Evolutionary conservation across 2,329 filamentous ascomycete species (phyloP).

Genomic region (Apiospora phragmitis): DNA sequence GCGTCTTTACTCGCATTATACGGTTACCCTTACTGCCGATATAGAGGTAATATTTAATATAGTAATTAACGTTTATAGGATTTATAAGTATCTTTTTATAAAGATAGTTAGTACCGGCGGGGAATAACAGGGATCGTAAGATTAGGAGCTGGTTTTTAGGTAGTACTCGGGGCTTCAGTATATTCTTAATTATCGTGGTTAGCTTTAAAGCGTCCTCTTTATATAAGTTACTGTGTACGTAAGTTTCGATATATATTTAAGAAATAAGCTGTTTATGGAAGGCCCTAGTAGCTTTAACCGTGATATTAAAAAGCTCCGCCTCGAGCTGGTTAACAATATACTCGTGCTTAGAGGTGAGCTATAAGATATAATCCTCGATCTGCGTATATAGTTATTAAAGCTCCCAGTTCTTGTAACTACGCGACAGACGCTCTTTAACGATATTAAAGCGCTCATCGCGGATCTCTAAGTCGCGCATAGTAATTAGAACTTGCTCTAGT

Average conservation of each 20-base stretch:
- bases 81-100: constrained; percentile 82
- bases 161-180: constrained; percentile 72
- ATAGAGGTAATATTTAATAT: constrained; percentile 76
- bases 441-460: constrained; percentile 88
- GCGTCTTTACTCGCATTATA: too few species aligned
- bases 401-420: constrained; percentile 82
- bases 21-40: constrained; percentile 70
- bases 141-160: constrained; percentile 80
- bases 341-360: constrained; percentile 74
- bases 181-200: constrained; percentile 78
- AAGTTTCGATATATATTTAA: constrained; percentile 84
- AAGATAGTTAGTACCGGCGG: constrained; percentile 78
- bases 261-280: constrained; percentile 81
- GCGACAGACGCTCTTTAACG: constrained; percentile 79
- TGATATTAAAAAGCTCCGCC: constrained; percentile 73
- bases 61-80: constrained; percentile 85
- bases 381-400: constrained; percentile 88
- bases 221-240: constrained; percentile 90
- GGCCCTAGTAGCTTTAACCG: constrained; percentile 69
- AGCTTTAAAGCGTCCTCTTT: constrained; percentile 87
- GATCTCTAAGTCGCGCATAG: constrained; percentile 81
- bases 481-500: constrained; percentile 82
- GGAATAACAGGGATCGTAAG: constrained; percentile 73
- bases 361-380: constrained; percentile 78
- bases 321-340: constrained; percentile 80